Evolutionary conservation across 1,284 basidiomycete genomes (phyloP), one percentile per base, ranked within the genome.

Genomic region (Coniferiporia sulphurascens): DNA sequence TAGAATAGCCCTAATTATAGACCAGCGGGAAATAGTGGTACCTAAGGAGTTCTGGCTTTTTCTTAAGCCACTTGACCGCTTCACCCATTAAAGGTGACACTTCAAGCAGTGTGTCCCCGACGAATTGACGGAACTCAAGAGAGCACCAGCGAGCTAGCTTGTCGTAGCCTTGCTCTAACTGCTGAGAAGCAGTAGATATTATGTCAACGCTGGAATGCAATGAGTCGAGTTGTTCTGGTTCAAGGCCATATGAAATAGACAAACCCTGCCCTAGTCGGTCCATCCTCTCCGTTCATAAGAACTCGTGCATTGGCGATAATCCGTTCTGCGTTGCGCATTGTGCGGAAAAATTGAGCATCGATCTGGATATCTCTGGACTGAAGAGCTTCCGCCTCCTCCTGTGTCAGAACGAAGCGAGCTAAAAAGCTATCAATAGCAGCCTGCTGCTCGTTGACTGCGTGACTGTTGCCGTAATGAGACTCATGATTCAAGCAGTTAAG

Each of bases 101-200:
- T 69, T 98, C 95, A 1, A 95, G 73, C 52, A 89, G 85, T 1
- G 82, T 77, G 48, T 94, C 93, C 13, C 84, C 79, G 3, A 87
- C 88, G 68, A 91, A 86, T 67, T 89, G 82, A 10, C 93, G 82
- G 70, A 97, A 94, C 71, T 95, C 91, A 69, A 90, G 88, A 3
- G 86, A 83, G 71, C 87, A 85, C 86, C 91, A 97, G 52, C 92
- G 85, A 61, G 89, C 82, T 19, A 97, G 82, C 74, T 97, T 98
- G 60, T 91, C 85, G 71, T 93, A 95, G 1, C 87, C 95, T 61
- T 89, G 85, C 68, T 98, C 94, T 51, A 98, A 84, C 63, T 93
- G 83, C 9, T 85, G 77, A 0, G 89, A 86, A 0, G 92, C 96
- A 9, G 84, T 76, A 0, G 87, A 76, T 85, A 98, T 93, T 60